Conservation (phyloP, 139 green algal genomes). For the Choricystis sp. region DNA sequence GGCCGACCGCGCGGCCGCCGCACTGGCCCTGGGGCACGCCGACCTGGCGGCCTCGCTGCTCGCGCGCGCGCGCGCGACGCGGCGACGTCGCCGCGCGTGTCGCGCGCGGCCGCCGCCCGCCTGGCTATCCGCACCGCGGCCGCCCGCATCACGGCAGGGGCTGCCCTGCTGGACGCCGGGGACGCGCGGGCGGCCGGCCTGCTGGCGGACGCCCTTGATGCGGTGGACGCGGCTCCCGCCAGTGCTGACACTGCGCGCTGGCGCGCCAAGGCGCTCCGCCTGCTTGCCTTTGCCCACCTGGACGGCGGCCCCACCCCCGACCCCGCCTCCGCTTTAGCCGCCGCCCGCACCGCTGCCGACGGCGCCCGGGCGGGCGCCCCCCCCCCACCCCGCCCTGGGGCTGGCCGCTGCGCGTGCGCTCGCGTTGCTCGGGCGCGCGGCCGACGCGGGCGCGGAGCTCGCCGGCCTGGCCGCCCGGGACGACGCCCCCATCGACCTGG, state of each 20-base stretch:
- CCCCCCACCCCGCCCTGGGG: not conserved
- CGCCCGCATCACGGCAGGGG: too few relatives aligned
- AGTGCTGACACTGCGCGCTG: not conserved
- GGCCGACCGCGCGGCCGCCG: not conserved
- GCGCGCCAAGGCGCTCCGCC: not conserved
- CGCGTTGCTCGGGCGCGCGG: not conserved
- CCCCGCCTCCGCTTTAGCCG: not conserved
- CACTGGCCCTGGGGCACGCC: not conserved
- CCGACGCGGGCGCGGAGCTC: not conserved
- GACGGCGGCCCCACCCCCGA: not conserved
- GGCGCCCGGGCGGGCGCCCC: too few relatives aligned
- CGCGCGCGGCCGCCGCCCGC: too few relatives aligned
- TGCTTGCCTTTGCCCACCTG: not conserved
- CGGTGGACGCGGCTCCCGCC: not conserved
- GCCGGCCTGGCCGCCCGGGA: not conserved
- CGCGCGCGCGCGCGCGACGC: too few relatives aligned
- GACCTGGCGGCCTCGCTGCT: not conserved
- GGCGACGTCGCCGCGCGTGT: not conserved
- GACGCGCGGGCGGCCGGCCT: not conserved
- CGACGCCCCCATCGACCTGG: not conserved
- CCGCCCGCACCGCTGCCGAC: too few relatives aligned
- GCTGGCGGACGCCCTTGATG: not conserved
- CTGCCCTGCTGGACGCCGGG: not conserved
- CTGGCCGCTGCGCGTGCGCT: not conserved
- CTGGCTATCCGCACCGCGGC: not conserved